Conservation (phyloP, 768 basidiomycete genomes). For the Leccinellum rugosiceps region DNA sequence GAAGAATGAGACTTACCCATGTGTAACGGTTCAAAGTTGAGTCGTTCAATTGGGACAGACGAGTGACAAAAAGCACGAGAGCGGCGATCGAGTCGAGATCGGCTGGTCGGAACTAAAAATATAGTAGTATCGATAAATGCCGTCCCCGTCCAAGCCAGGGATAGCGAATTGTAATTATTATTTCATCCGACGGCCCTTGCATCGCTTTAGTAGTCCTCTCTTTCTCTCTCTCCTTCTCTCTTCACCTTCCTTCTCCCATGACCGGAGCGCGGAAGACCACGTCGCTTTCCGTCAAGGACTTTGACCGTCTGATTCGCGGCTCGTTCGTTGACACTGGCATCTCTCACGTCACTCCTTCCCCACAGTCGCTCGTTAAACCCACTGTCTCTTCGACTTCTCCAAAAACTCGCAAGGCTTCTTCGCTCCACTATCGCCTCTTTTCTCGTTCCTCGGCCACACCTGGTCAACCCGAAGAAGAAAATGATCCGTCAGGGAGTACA, state of each 20-base stretch:
- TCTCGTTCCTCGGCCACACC: slow-evolving; percentile 23
- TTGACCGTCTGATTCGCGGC: slow-evolving; percentile 32
- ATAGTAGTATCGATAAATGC: too few relatives aligned
- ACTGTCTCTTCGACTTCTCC: slow-evolving; percentile 14
- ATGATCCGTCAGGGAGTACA: slow-evolving; percentile 2
- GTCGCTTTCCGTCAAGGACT: slow-evolving; percentile 27
- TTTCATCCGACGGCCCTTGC: slow-evolving; percentile 15
- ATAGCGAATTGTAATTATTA: neutral
- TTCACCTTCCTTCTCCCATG: slow-evolving; percentile 15
- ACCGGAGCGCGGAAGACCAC: slow-evolving; percentile 27
- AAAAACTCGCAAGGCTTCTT: slow-evolving; percentile 18
- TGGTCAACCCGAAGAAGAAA: neutral
- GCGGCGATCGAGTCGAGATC: too few relatives aligned
- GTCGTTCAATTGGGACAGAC: too few relatives aligned
- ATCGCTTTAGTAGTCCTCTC: slow-evolving; percentile 1
- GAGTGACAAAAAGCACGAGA: too few relatives aligned
- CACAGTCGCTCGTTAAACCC: slow-evolving; percentile 22
- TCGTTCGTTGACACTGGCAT: slow-evolving; percentile 29
- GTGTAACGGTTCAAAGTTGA: too few relatives aligned
- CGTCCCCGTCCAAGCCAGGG: too few relatives aligned
- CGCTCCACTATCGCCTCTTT: slow-evolving; percentile 31
- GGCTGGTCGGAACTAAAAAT: neutral
- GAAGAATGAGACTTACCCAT: neutral
- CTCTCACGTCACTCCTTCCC: neutral
- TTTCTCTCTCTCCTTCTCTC: neutral